A percentile compares a stretch with the other conserved stretches of the same genome.
Evolutionary conservation across 2,329 filamentous ascomycete genomes (phyloP).

Genomic region (Chlorencoelia australis): DNA sequence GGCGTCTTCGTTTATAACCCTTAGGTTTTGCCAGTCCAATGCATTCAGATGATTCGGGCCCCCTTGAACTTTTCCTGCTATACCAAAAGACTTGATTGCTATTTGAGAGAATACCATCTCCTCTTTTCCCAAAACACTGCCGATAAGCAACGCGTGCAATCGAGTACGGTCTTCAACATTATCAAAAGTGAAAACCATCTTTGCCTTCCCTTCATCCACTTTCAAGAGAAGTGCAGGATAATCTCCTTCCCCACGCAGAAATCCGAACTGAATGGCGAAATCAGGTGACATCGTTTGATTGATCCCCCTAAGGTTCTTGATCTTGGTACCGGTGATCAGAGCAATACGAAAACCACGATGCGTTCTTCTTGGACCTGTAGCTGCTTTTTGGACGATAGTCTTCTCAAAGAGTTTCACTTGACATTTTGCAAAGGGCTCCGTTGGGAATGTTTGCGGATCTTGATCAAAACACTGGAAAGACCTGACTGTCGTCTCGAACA

Average conservation of each 20-base stretch:
- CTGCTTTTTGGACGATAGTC: constrained; percentile 55
- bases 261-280: constrained; percentile 66
- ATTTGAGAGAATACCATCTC: constrained; percentile 66
- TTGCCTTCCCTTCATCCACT: constrained; percentile 34
- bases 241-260: constrained; percentile 61
- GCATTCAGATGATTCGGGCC: constrained; percentile 19
- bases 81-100: constrained; percentile 52
- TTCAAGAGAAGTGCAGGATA: constrained; percentile 56
- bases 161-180: constrained; percentile 60
- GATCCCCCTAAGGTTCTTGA: constrained; percentile 67
- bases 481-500: constrained; percentile 59
- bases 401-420: constrained; percentile 69
- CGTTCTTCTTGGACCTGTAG: constrained; percentile 59
- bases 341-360: constrained; percentile 74
- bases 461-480: constrained; percentile 76
- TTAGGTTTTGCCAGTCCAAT: constrained; percentile 53
- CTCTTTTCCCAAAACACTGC: constrained; percentile 54
- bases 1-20: constrained; percentile 61
- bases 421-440: constrained; percentile 62
- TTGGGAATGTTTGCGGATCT: constrained; percentile 62
- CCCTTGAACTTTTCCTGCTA: constrained; percentile 35
- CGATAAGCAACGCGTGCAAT: constrained; percentile 64
- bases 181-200: constrained; percentile 66
- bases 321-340: constrained; percentile 66
- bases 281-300: constrained; percentile 58